A percentile compares a stretch with the other conserved stretches of the same genome.
phyloP scores from a whole-genome alignment of 805 yeast genomes.

The Cyberlindnera maclurae region DNA sequence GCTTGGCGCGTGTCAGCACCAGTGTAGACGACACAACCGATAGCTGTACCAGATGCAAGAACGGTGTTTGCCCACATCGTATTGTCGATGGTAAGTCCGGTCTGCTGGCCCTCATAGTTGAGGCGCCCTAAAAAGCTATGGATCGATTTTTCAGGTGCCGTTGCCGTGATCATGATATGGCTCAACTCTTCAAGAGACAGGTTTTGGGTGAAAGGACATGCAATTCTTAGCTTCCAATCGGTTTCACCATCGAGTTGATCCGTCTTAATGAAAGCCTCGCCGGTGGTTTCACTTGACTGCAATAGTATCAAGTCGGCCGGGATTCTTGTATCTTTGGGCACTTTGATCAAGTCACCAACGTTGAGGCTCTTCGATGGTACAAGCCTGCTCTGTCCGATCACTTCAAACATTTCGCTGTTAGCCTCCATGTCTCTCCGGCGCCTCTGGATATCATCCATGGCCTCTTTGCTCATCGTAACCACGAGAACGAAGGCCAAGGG shows the following conservation, averaged over 20 bases:
- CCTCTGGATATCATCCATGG: constrained; percentile 87
- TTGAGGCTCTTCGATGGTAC: constrained; percentile 56
- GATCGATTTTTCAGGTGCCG: constrained; percentile 80
- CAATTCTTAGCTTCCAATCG: constrained; percentile 92
- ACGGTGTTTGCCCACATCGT: constrained; percentile 98
- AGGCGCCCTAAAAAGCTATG: constrained; percentile 76
- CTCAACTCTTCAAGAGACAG: constrained; percentile 44
- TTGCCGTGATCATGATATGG: constrained; percentile 54
- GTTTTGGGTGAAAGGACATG: constrained; percentile 65
- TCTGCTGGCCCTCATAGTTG: constrained; percentile 46
- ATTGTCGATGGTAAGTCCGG: constrained; percentile 77
- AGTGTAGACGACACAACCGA: constrained; percentile 84
- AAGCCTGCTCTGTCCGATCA: constrained; percentile 38
- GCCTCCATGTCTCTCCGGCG: constrained; percentile 87
- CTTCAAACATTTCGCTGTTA: constrained; percentile 76
- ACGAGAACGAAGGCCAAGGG: constrained; percentile 89
- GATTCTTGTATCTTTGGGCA: constrained; percentile 76
- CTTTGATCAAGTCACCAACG: constrained; percentile 79
- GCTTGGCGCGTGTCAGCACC: constrained; percentile 93
- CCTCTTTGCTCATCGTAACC: constrained; percentile 94
- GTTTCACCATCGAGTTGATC: constrained; percentile 99
- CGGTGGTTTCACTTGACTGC: constrained; percentile 73
- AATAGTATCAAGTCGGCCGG: constrained; percentile 91
- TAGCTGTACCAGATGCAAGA: constrained; percentile 85
- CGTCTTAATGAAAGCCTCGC: constrained; percentile 91